A percentile compares a stretch with the other conserved stretches of the same genome.
phyloP scores from a whole-genome alignment of 2,329 filamentous ascomycete genomes.

The Colletotrichum aenigma region DNA sequence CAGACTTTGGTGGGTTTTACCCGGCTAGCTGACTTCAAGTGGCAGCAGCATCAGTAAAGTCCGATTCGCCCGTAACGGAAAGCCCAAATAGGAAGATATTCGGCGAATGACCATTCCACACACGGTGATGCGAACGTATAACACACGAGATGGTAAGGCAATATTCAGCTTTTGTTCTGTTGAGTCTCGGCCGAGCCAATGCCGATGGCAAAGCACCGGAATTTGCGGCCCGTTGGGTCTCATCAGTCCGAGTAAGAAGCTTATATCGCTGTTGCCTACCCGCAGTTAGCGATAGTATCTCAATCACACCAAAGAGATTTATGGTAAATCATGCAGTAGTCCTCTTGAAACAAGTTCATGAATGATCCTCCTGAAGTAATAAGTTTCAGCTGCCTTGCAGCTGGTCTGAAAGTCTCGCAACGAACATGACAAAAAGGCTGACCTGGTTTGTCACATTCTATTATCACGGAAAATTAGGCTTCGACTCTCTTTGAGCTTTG shows the following conservation, averaged over 20 bases:
- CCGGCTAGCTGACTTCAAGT: neutral
- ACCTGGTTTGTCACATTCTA: neutral
- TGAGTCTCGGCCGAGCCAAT: neutral
- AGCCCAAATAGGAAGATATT: neutral
- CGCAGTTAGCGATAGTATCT: neutral
- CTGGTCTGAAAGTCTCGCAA: neutral
- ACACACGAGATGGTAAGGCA: neutral
- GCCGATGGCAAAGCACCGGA: neutral
- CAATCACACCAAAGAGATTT: neutral
- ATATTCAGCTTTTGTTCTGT: neutral
- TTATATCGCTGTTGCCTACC: neutral
- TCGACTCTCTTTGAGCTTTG: neutral
- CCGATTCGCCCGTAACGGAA: neutral
- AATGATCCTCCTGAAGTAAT: neutral
- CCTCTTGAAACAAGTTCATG: neutral
- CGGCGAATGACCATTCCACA: neutral
- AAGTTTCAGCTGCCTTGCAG: neutral
- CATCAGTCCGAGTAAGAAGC: neutral
- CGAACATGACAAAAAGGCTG: neutral
- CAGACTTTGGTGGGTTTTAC: neutral
- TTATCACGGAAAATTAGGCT: neutral
- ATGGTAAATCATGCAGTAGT: too few species aligned
- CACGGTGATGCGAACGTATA: neutral
- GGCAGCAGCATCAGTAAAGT: neutral
- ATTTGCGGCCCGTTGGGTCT: neutral